A percentile compares a stretch with the other conserved stretches of the same genome.
These are phyloP conservation scores for Trichoderma aggressivum DNA, from an alignment of 2,329 filamentous ascomycete species.

Conservation along the genomic window DNA sequence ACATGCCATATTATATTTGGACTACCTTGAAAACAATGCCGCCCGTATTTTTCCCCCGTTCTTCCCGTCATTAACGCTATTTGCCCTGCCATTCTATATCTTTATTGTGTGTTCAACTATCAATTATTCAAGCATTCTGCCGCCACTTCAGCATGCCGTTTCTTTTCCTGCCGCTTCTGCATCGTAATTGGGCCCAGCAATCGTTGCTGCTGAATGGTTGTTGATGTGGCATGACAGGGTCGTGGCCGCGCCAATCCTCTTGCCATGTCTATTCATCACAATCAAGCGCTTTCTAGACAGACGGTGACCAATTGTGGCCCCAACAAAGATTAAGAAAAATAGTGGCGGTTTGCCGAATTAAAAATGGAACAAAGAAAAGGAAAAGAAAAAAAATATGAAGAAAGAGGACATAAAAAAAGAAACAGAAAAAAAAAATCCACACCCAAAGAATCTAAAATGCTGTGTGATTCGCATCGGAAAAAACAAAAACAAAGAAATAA, in stretches of 20 bases:
- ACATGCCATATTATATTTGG: slow-evolving; percentile 18
- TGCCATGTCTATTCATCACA: not conserved
- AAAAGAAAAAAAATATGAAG: not conserved
- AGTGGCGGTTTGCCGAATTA: not conserved
- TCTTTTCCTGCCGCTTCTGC: not conserved
- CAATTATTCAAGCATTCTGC: slow-evolving; percentile 28
- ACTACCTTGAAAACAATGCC: slow-evolving; percentile 16
- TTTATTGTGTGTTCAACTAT: slow-evolving; percentile 26
- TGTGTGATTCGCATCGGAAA: not conserved
- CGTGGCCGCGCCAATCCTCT: not conserved
- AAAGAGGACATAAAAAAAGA: not conserved
- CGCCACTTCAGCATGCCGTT: slow-evolving; percentile 1
- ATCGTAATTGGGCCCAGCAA: not conserved
- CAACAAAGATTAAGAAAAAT: not conserved
- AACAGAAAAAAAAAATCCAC: slow-evolving; percentile 20
- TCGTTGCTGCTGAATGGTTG: not conserved
- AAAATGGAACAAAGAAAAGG: slow-evolving; percentile 21
- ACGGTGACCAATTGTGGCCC: not conserved
- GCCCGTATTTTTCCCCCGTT: slow-evolving; percentile 9
- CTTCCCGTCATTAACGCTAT: slow-evolving; percentile 20
- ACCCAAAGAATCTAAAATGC: slow-evolving; percentile 9
- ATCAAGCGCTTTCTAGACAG: not conserved
- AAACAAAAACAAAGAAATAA: not conserved
- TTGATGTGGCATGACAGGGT: not conserved
- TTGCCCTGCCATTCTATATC: slow-evolving; percentile 22